Evolutionary conservation across 164 flowering plant species (phyloP), one percentile per base, ranked within the genome.

Genomic region (Stephania yunnanensis): DNA sequence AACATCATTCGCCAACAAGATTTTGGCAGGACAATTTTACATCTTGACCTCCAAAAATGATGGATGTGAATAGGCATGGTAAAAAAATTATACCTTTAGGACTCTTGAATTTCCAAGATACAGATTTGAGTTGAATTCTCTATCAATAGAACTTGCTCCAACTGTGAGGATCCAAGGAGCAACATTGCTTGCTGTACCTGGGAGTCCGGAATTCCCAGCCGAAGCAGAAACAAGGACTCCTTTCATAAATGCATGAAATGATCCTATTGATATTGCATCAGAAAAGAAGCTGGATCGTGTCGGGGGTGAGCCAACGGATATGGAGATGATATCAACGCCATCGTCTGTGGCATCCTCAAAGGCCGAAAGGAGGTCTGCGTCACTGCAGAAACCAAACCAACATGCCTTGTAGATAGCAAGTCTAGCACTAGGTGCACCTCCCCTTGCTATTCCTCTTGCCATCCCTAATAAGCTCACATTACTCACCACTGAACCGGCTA

Each of bases 321-420:
- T 73, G 5, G 93, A 84, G 12, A 88, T 63, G 17, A 88, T 79
- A 48, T 89, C 89, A 6, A 89, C 93, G 1, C 87, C 88, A 76
- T 88, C 91, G 53, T 68, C 10, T 22, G 84, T 84, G 1, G 91
- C 91, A 73, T 88, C 89, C 42, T 87, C 90, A 63, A 86, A 17
- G 17, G 90, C 88, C 1, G 82, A 19, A 45, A 89, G 87, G 52
- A 89, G 20, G 61, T 84, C 86, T 9, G 88, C 85, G 63, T 76
- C 82, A 53, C 70, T 79, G 44, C 89, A 86, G 2, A 22, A 8
- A 69, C 42, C 7, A 63, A 80, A 79, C 87, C 87, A 85, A 72
- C 88, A 87, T 73, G 82, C 86, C 78, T 86, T 86, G 81, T 86
- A 88, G 63, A 86, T 81, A 15, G 90, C 87, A 25, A 90, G 87